These are phyloP conservation scores for Ajuga chamaepitys DNA, from an alignment of 257 asterid species.

Conservation along the genomic window DNA sequence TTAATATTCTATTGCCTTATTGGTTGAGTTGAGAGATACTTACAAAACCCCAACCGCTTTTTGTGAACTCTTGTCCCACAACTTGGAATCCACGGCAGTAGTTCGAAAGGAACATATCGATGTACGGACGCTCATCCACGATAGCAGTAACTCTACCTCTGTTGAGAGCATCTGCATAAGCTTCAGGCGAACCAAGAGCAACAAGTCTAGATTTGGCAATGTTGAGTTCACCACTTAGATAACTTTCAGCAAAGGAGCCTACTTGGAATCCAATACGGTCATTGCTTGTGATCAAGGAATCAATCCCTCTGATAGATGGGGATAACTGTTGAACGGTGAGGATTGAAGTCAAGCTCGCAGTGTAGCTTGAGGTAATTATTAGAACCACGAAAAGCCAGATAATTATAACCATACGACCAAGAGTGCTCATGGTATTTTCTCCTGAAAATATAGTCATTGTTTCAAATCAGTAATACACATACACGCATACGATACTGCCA, in stretches of 20 bases:
- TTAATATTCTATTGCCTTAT: no score
- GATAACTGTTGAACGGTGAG: constrained; percentile 69
- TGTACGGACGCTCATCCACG: constrained; percentile 71
- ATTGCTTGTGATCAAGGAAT: constrained; percentile 52
- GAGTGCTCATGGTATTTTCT: constrained; percentile 63
- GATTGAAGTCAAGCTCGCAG: constrained; percentile 76
- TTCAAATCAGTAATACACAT: background rate
- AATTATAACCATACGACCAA: constrained; percentile 66
- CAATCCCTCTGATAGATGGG: constrained; percentile 67
- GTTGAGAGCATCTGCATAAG: constrained; percentile 53
- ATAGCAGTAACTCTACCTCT: constrained; percentile 51
- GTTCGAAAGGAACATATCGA: constrained; percentile 55
- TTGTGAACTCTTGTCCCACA: constrained; percentile 71
- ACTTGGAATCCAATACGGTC: constrained; percentile 61
- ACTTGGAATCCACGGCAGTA: constrained; percentile 44
- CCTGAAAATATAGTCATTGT: constrained; percentile 31
- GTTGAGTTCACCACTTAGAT: constrained; percentile 53
- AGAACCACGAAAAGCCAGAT: constrained; percentile 80
- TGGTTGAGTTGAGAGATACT: constrained; percentile 23
- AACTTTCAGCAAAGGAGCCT: constrained; percentile 70
- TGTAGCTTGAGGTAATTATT: constrained; percentile 66
- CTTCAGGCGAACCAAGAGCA: constrained; percentile 68
- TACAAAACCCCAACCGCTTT: constrained; percentile 81
- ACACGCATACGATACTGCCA: background rate
- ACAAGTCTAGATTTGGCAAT: constrained; percentile 65